Evolutionary conservation across 2,329 filamentous ascomycete genomes (phyloP).

Genomic region (Whalleya microplaca): DNA sequence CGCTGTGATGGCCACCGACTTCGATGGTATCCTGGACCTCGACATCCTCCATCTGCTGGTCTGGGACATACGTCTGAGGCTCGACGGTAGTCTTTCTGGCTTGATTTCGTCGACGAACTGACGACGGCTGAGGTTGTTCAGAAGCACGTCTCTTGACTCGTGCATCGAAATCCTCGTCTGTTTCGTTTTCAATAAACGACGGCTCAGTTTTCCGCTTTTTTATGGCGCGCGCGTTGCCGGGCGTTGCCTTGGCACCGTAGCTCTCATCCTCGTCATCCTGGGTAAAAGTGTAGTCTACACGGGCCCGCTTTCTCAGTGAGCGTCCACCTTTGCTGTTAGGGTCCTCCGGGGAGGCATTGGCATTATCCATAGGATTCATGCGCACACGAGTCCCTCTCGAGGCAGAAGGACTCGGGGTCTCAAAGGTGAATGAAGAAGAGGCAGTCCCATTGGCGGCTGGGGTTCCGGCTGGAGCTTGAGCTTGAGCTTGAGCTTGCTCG

Average conservation of each 20-base stretch:
- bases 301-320: slow-evolving; percentile 59
- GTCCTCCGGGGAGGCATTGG: slow-evolving; percentile 48
- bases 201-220: slow-evolving; percentile 37
- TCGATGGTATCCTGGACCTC: slow-evolving; percentile 63
- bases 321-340: slow-evolving; percentile 60
- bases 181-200: slow-evolving; percentile 26
- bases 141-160: slow-evolving; percentile 36
- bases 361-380: slow-evolving; percentile 45
- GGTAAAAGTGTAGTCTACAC: slow-evolving; percentile 60
- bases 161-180: slow-evolving; percentile 30
- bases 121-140: slow-evolving; percentile 35
- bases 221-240: slow-evolving; percentile 30
- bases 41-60: slow-evolving; percentile 44
- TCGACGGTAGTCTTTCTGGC: slow-evolving; percentile 36
- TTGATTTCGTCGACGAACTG: slow-evolving; percentile 30
- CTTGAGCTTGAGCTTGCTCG: slow-evolving; percentile 24
- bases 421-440: slow-evolving; percentile 31
- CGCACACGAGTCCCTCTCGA: slow-evolving; percentile 48
- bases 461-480: slow-evolving; percentile 26
- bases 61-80: slow-evolving; percentile 28
- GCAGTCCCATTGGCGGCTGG: slow-evolving; percentile 26
- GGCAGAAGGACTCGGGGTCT: slow-evolving; percentile 36
- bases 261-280: slow-evolving; percentile 52
- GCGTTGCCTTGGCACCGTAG: slow-evolving; percentile 29
- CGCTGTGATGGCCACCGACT: slow-evolving; percentile 50